A percentile compares a stretch with the other conserved stretches of the same genome.
These are phyloP conservation scores for Phytophthora pisi DNA, from an alignment of 352 stramenopile genomes.

Conservation along the genomic window DNA sequence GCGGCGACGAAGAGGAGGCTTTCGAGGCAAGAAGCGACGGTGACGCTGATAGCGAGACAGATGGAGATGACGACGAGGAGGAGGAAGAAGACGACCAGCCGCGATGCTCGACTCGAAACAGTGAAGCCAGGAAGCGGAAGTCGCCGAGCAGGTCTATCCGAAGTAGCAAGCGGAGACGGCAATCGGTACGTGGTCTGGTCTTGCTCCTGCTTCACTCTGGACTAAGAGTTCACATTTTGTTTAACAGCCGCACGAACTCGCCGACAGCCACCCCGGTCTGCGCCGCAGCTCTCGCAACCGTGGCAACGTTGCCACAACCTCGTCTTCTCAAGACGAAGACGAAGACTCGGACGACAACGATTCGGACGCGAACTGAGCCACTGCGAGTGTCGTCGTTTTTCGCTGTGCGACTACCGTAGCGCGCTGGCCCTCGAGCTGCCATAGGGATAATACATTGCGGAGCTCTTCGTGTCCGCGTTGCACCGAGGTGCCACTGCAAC, in stretches of 20 bases:
- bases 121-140: conserved; percentile 28
- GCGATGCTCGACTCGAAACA: conserved; percentile 20
- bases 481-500: background rate
- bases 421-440: background rate
- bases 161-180: conserved; percentile 34
- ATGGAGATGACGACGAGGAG: conserved; percentile 33
- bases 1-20: conserved; percentile 33
- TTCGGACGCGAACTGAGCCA: conserved; percentile 12
- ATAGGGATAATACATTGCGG: background rate
- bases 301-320: conserved; percentile 2
- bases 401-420: conserved; percentile 2
- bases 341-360: conserved; percentile 15
- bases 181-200: conserved; percentile 25
- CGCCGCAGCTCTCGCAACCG: conserved; percentile 36
- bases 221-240: conserved; percentile 8
- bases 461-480: background rate
- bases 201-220: background rate
- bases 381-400: background rate
- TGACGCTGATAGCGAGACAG: conserved; percentile 29
- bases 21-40: conserved; percentile 31
- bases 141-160: conserved; percentile 5
- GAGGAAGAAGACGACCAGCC: conserved; percentile 20
- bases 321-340: conserved; percentile 32
- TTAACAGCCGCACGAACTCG: conserved; percentile 23
- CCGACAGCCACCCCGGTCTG: conserved; percentile 2